These are phyloP conservation scores for Microstroma glucosiphilum DNA, from an alignment of 1,284 basidiomycete species.

Conservation along the genomic window DNA sequence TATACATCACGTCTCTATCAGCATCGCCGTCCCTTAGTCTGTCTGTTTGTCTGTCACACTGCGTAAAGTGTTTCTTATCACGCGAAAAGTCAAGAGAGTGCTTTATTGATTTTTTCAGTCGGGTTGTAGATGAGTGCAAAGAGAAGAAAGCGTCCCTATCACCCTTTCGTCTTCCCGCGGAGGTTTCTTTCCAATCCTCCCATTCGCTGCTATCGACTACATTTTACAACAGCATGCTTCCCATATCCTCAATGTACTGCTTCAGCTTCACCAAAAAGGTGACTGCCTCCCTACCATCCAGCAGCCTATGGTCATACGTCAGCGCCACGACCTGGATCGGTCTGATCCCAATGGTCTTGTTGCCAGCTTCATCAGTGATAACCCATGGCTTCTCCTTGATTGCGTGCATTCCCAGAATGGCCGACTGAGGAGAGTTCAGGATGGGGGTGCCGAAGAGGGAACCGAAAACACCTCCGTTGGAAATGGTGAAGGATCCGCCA, in stretches of 20 bases:
- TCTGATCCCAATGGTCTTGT: slow-evolving; percentile 77
- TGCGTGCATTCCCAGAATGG: slow-evolving; percentile 91
- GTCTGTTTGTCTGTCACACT: too few relatives aligned
- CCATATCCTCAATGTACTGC: slow-evolving; percentile 50
- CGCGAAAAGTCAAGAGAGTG: too few relatives aligned
- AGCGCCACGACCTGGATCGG: slow-evolving; percentile 82
- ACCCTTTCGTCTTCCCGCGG: too few relatives aligned
- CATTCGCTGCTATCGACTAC: too few relatives aligned
- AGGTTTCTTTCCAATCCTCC: too few relatives aligned
- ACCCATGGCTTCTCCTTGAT: slow-evolving; percentile 93
- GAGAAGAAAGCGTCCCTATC: too few relatives aligned
- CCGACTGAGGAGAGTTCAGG: slow-evolving; percentile 92
- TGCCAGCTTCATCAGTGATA: slow-evolving; percentile 54
- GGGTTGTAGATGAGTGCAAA: too few relatives aligned
- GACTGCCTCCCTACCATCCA: slow-evolving; percentile 92
- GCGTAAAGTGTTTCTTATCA: too few relatives aligned
- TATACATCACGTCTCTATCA: too few relatives aligned
- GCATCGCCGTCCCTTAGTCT: too few relatives aligned
- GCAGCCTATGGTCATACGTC: slow-evolving; percentile 90
- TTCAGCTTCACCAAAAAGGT: slow-evolving; percentile 82
- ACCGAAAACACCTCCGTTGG: slow-evolving; percentile 97
- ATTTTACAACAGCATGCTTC: slow-evolving; percentile 25
- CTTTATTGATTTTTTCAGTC: too few relatives aligned
- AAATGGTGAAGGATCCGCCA: slow-evolving; percentile 96
- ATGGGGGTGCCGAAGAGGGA: slow-evolving; percentile 87